Conservation (phyloP, 257 asterid species). For the Osmanthus fragrans region DNA sequence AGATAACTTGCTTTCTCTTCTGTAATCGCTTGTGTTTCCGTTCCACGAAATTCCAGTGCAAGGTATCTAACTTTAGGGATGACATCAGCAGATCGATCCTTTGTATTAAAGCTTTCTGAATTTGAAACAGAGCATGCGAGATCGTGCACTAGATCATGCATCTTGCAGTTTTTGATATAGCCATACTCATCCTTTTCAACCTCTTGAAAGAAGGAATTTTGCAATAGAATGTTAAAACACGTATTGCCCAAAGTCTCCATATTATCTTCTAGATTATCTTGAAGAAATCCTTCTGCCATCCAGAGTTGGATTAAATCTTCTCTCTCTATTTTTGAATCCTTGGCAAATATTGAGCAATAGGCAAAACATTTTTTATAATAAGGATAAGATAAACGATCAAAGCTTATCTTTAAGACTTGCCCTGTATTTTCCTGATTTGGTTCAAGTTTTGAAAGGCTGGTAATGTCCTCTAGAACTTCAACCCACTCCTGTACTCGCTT, state of each 20-base stretch:
- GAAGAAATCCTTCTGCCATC: constrained; percentile 27
- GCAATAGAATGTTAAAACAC: constrained; percentile 5
- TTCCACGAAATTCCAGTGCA: background rate
- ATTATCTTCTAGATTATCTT: background rate
- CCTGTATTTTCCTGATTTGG: background rate
- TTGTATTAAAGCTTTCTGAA: background rate
- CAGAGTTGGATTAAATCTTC: constrained; percentile 23
- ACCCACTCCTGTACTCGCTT: constrained; percentile 18
- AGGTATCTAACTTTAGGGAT: background rate
- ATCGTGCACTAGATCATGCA: constrained; percentile 32
- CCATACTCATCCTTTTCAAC: constrained; percentile 6
- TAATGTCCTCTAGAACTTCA: background rate
- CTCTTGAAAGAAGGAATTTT: background rate
- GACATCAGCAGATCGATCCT: background rate
- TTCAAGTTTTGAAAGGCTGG: background rate
- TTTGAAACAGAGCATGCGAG: constrained; percentile 23
- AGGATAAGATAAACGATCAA: constrained; percentile 27
- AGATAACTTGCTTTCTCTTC: background rate
- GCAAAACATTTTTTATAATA: constrained; percentile 38
- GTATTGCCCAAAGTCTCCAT: constrained; percentile 15
- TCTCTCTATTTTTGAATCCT: background rate
- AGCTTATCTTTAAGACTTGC: constrained; percentile 32
- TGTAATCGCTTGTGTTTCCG: background rate
- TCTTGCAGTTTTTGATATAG: constrained; percentile 27
- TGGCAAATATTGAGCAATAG: constrained; percentile 29